Evolutionary conservation across 345 rosid species (phyloP).

Genomic region (Tarenaya hassleriana): DNA sequence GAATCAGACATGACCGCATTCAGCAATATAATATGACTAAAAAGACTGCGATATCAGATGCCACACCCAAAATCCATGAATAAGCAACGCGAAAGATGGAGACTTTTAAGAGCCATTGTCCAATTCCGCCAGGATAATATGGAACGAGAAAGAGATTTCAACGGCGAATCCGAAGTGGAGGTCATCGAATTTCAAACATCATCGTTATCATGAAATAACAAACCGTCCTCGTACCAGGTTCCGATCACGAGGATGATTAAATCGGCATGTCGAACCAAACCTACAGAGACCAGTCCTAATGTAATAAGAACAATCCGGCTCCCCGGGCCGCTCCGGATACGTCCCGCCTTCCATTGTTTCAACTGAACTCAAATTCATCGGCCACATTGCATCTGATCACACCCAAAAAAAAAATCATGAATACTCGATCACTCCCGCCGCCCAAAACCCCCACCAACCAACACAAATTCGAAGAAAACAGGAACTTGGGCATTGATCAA

Average conservation of each 20-base stretch:
- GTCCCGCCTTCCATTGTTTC: conserved; percentile 67
- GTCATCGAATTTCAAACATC: not conserved
- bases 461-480: not conserved
- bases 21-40: too few relatives aligned
- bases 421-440: not conserved
- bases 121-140: too few relatives aligned
- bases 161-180: too few relatives aligned
- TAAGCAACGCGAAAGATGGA: too few relatives aligned
- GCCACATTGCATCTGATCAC: conserved; percentile 85
- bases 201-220: not conserved
- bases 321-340: conserved; percentile 89
- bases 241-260: conserved; percentile 69
- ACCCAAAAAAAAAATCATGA: conserved; percentile 22
- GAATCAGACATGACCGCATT: conserved; percentile 12
- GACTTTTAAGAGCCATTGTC: too few relatives aligned
- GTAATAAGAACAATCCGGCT: conserved; percentile 93
- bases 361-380: conserved; percentile 59
- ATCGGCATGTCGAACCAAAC: conserved; percentile 53
- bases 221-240: conserved; percentile 56
- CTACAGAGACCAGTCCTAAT: conserved; percentile 97
- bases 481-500: conserved; percentile 3
- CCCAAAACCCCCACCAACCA: not conserved
- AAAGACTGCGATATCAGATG: too few relatives aligned
- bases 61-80: too few relatives aligned
- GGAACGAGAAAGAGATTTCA: too few relatives aligned